Base-by-base conservation (phyloP, 495 filamentous ascomycete genomes). In the Xylaria acuta region DNA sequence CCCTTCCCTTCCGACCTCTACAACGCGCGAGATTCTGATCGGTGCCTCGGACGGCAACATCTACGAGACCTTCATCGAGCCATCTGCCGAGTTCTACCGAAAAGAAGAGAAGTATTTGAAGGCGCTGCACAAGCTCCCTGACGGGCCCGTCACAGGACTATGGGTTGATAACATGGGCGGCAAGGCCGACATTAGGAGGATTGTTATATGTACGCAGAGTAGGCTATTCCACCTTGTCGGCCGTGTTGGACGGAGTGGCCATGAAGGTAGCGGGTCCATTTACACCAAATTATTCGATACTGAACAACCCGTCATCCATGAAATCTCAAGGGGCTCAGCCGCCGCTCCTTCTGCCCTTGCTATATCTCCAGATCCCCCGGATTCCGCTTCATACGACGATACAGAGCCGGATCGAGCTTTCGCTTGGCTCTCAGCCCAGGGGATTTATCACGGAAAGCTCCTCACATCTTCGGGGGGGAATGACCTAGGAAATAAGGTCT, bases 21-120 rank as follows among this genome's bases (percentile, higher is more conserved):
- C 94, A 1, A 99, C 96, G 0, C 86, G 96, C 63, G 96, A 99
- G 83, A 98, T 99, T n/a, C 85, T 99, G 5, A 80, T 99, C 40
- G 96, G 97, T 27, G 90, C 95, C 27, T 88, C 92, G 27, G 97
- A 99, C 85, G 96, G 97, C 27, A 95, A 92, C 79, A 86, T 99
- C 49, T 98, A 97, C 80, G 96, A 99, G 80, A 92, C 90, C n/a
- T 98, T 93, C 80, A 93, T 99, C 72, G 96, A 99, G 81, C 93
- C 93, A 6, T 90, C 93, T 25, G 93, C 90, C 58, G 95, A 98
- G 79, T 98, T 97, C 82, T 97, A 97, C 80, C 88, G 93, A 66
- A 92, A 94, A 77, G 95, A 98, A 82, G 97, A 98, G 82, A 94
- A 92, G 80, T 98, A 97, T 80, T 82, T 96, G 49, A 93, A 93